Conservation (phyloP, 2,329 filamentous ascomycete species). For the Penicillium hesseltinei region DNA sequence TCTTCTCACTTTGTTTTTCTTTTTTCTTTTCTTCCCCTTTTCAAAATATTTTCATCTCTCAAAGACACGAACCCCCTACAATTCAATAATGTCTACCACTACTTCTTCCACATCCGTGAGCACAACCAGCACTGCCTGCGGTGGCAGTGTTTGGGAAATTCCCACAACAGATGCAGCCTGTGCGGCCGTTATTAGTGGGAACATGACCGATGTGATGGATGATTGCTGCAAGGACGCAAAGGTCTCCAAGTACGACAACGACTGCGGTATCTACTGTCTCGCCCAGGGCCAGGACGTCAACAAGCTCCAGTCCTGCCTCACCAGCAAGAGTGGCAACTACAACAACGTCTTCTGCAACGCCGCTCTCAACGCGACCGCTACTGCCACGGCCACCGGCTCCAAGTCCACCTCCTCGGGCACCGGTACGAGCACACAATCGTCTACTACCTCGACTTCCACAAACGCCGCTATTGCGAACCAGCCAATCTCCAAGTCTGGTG, state of each 20-base stretch:
- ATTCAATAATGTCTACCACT: constrained; percentile 24
- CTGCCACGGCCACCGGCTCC: constrained; percentile 26
- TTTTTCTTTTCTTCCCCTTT: not conserved
- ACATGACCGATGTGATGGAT: constrained; percentile 46
- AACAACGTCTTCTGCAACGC: constrained; percentile 48
- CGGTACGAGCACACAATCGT: constrained; percentile 10
- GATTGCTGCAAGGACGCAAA: constrained; percentile 49
- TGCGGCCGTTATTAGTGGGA: constrained; percentile 42
- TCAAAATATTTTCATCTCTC: not conserved
- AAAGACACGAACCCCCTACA: not conserved
- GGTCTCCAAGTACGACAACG: constrained; percentile 47
- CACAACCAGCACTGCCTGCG: constrained; percentile 22
- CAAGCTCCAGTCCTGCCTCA: constrained; percentile 43
- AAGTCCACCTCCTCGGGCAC: constrained; percentile 15
- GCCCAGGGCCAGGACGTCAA: constrained; percentile 41
- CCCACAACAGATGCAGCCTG: constrained; percentile 49
- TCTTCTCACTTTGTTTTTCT: not conserved
- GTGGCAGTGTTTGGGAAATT: constrained; percentile 41
- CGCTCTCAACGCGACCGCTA: constrained; percentile 40
- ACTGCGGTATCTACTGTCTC: constrained; percentile 54
- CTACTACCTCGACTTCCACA: constrained; percentile 15
- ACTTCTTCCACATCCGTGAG: constrained; percentile 16
- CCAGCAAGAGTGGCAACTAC: constrained; percentile 37
- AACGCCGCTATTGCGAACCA: constrained; percentile 20
- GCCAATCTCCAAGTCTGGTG: constrained; percentile 29